Evolutionary conservation across 1,284 basidiomycete genomes (phyloP), one percentile per base, ranked within the genome.

Genomic region (Macrocystidia cucumis): DNA sequence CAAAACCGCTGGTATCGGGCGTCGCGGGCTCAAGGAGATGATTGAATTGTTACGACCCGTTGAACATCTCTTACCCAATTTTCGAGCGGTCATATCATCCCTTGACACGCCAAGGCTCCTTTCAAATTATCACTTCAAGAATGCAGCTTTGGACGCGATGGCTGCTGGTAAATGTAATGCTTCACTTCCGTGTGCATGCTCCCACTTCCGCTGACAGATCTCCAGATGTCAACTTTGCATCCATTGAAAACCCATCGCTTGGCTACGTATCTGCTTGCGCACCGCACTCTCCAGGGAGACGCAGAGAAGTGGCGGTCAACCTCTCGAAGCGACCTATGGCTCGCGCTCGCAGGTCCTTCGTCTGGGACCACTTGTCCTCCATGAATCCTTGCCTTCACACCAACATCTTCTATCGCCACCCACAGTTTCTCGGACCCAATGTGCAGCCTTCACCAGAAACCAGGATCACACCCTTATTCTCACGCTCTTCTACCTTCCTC

Each of bases 321-420:
- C 53, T 52, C 27, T 40, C 49, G 11, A 20, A 34, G 11, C 44
- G 43, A 5, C 42, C 48, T n/a, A 44, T 50, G 2, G 44, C 51
- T 1, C 53, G 55, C 6, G 29, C 39, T 3, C 44, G 44, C 4
- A 78, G 74, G 45, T 68, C 66, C 0, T 77, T 78, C 42, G 74
- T 78, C 36, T 56, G 68, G 40, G 57, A 72, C 35, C 75, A 77
- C 44, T 52, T 51, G 6, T 47, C 46, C 4, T 42, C 70, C 1
- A 84, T 83, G 80, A 63, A 82, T 50, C 77, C 78, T 1, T 83
- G 78, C 47, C 45, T 48, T 2, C 69, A 80, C 47, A 74, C 76
- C 0, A 54, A 56, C 8, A 51, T 65, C 20, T 50, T 77, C 16
- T 59, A 62, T 12, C 61, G 63, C 0, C 69, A 77, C 31, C 74